Evolutionary conservation across 805 yeast genomes (phyloP), one percentile per base, ranked within the genome.

Genomic region (Yarrowia sp.): DNA sequence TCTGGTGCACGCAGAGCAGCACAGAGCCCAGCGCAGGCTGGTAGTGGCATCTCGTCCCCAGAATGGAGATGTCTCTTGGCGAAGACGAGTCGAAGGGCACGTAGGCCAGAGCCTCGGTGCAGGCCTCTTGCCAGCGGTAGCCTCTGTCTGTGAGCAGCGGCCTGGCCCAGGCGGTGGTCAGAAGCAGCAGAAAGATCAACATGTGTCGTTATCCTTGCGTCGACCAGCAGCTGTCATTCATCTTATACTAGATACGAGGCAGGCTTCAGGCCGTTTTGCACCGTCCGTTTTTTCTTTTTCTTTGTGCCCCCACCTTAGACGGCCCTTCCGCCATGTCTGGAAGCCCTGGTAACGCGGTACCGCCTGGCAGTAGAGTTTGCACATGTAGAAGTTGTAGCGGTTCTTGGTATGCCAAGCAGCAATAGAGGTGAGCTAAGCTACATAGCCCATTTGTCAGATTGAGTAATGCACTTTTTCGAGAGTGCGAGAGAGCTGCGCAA

Each of bases 51-150:
- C 55, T n/a, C 12, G 38, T 22, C 5, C 55, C 38, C 22, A 47
- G 18, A 18, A 47, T 47, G 27, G 29, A 19, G 3, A 18, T 10
- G 29, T 47, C 55, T 14, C 51, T 12, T 6, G 14, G 8, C 2
- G 3, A 13, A 10, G 18, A 21, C 21, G 29, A 31, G 6, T 47
- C 55, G 13, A 47, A 47, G 9, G 55, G 55, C 3, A 47, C 55
- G 6, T 47, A 31, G 19, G 55, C 55, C 55, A 47, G 38, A 4
- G 55, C 55, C 55, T 47, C 55, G 10, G 55, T 47, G 38, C 55
- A 47, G 21, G 55, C 55, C 22, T 47, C 55, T 19, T 47, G 55
- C 55, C 55, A 47, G 27, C 55, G 36, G 38, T 47, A 47, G 27
- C 55, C 55, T 2, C 27, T 5, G 27, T 47, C 55, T 19, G 55